Evolutionary conservation across 2,329 filamentous ascomycete species (phyloP).

Genomic region (Diaporthe helianthi): DNA sequence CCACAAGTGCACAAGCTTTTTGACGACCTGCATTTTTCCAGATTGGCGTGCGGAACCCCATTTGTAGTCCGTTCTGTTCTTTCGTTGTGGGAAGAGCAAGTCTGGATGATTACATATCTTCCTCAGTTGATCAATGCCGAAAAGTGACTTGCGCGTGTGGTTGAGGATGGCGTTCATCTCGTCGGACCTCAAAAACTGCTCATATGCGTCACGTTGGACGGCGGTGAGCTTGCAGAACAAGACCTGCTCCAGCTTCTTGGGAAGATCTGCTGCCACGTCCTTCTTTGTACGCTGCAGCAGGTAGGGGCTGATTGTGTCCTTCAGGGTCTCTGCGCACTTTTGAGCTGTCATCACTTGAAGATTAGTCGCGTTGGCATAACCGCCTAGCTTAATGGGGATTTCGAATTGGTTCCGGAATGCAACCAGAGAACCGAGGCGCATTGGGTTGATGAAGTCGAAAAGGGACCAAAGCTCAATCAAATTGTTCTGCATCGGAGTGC

Average conservation of each 20-base stretch:
- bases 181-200: constrained; percentile 79
- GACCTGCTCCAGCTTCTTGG: constrained; percentile 95
- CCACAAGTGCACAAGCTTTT: constrained; percentile 87
- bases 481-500: constrained; percentile 98
- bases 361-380: constrained; percentile 94
- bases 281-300: constrained; percentile 90
- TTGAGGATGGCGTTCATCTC: constrained; percentile 85
- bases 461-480: constrained; percentile 94
- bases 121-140: constrained; percentile 87
- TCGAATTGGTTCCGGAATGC: constrained; percentile 93
- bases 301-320: constrained; percentile 93
- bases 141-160: constrained; percentile 79
- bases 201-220: constrained; percentile 80
- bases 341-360: constrained; percentile 93
- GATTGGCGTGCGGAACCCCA: constrained; percentile 84
- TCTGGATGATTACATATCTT: constrained; percentile 99
- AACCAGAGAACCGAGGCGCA: constrained; percentile 90
- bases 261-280: constrained; percentile 91
- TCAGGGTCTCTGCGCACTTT: constrained; percentile 91
- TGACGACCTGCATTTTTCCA: constrained; percentile 95
- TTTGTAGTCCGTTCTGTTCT: constrained; percentile 67
- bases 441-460: constrained; percentile 97
- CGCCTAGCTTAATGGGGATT: constrained; percentile 89
- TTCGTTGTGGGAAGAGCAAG: constrained; percentile 69
- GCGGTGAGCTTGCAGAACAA: constrained; percentile 92